Evolutionary conservation across 768 basidiomycete species (phyloP), one percentile per base, ranked within the genome.

Genomic region (Aureoboletus auriporus): DNA sequence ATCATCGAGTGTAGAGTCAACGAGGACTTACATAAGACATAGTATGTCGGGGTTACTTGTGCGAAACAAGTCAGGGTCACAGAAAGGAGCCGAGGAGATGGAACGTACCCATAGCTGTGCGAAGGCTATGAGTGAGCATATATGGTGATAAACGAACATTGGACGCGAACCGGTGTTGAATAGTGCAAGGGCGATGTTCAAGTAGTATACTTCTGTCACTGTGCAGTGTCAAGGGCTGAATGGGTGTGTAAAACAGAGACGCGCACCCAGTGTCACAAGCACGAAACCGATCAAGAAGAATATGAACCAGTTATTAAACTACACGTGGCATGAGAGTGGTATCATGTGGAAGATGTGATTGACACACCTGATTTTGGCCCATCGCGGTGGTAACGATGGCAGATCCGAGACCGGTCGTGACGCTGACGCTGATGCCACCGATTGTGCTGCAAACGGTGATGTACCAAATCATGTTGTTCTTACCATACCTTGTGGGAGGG

Each of bases 401-500:
- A 37, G 90, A 75, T 39, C 96, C 93, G 33, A 97, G 77, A 30
- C 96, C 95, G 29, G 92, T 93, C 12, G 94, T 95, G 46, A 95
- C 94, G 58, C 88, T 91, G 55, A 95, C 92, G 49, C 86, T 89
- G 41, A 95, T 85, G 0, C 96, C 96, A 14, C 96, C 96, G 61
- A 99, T 97, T 78, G 97, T 84, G 54, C 87, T 91, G 69, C 96
- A 99, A 39, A 99, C 89, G 36, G 78, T 74, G 54, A 98, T 94
- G 67, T 95, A 91, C 89, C 89, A 92, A 44, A 98, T 68, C 95
- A 97, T 96, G 61, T 82, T 89, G 70, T 83, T 82, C 69, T 86
- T 92, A 42, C 95, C 94, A 63, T 88, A 90, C 62, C 85, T 83
- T 82, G 42, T 12, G 16, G 14, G 14, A 33, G 54, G 37, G 50